These are phyloP conservation scores for Podospora conica DNA, from an alignment of 495 filamentous ascomycete genomes.

Conservation along the genomic window DNA sequence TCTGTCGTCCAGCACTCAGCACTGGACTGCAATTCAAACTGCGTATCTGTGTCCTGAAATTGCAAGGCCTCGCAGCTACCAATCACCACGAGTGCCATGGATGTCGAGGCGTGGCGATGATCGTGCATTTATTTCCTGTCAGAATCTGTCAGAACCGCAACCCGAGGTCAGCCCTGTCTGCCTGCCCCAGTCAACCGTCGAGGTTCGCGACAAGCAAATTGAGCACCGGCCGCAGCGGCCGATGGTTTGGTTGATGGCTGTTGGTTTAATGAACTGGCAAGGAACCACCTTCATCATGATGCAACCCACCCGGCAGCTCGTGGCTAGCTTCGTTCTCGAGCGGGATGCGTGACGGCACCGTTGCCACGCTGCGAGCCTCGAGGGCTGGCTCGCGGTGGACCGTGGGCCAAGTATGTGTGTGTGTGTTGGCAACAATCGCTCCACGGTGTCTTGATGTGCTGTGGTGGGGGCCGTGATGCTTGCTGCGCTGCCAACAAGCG, in stretches of 20 bases:
- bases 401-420: not conserved
- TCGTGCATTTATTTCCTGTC: slow-evolving; percentile 4
- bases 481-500: not conserved
- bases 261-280: slow-evolving; percentile 11
- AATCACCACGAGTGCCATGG: slow-evolving; percentile 12
- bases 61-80: not conserved
- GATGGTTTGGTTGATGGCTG: not conserved
- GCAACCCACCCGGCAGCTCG: slow-evolving; percentile 10
- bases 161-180: not conserved
- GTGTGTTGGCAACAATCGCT: not conserved
- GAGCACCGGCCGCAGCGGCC: not conserved
- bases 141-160: too few relatives aligned
- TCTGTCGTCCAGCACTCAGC: not conserved
- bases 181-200: slow-evolving; percentile 1
- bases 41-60: not conserved
- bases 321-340: slow-evolving; percentile 2
- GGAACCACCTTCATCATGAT: slow-evolving; percentile 9
- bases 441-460: not conserved
- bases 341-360: not conserved
- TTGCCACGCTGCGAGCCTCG: slow-evolving; percentile 2
- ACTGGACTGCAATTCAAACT: not conserved
- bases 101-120: slow-evolving; percentile 10
- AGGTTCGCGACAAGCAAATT: slow-evolving; percentile 7
- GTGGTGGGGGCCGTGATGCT: not conserved
- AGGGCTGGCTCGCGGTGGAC: not conserved